Conservation (phyloP, 169 alveolate species). For the Plasmodium gonderi region DNA sequence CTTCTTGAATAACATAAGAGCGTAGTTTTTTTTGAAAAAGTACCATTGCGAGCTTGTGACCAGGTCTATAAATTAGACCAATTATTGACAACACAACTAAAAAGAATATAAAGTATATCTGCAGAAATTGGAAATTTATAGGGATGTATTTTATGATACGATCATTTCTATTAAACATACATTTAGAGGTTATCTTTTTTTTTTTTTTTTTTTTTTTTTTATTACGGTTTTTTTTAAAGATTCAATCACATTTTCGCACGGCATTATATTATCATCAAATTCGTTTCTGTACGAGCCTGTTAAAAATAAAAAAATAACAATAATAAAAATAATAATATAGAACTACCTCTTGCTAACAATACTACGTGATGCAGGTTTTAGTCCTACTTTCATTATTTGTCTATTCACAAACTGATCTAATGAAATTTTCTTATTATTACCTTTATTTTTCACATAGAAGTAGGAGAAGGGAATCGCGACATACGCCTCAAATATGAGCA, state of each 20-base stretch:
- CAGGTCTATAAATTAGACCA: slow-evolving; percentile 60
- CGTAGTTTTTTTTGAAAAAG: background rate
- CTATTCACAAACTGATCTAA: too few relatives aligned
- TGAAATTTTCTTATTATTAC: slow-evolving; percentile 8
- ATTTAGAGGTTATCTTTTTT: background rate
- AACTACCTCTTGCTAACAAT: too few relatives aligned
- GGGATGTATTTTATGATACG: background rate
- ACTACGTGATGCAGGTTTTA: too few relatives aligned
- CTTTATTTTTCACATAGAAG: slow-evolving; percentile 42
- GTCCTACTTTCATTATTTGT: background rate
- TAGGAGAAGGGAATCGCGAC: slow-evolving; percentile 59
- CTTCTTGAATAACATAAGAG: background rate
- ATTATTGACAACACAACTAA: slow-evolving; percentile 56
- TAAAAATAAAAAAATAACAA: background rate
- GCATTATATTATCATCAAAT: slow-evolving; percentile 48
- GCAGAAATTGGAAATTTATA: background rate
- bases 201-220: background rate
- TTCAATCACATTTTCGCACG: slow-evolving; percentile 59
- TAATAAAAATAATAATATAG: too few relatives aligned
- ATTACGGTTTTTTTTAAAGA: slow-evolving; percentile 51
- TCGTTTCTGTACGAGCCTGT: slow-evolving; percentile 44
- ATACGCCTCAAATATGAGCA: slow-evolving; percentile 50
- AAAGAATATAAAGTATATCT: slow-evolving; percentile 55
- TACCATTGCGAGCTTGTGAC: slow-evolving; percentile 64
- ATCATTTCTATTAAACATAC: too few relatives aligned